phyloP scores from a whole-genome alignment of 2,329 filamentous ascomycete genomes.

The Penicillium sp. region DNA sequence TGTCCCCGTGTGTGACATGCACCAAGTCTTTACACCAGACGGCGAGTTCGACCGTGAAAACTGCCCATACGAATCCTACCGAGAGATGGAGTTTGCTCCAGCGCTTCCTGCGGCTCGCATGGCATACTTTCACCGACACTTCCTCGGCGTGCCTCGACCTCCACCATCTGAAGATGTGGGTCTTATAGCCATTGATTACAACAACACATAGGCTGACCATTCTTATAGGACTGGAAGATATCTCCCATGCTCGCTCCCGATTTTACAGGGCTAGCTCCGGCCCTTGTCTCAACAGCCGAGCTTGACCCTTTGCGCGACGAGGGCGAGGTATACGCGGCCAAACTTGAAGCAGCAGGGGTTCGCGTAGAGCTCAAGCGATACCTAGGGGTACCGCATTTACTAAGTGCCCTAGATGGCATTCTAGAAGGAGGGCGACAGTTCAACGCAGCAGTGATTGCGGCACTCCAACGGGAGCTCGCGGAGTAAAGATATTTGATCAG shows the following conservation, averaged over 20 bases:
- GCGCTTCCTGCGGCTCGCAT: constrained; percentile 39
- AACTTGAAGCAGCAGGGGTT: constrained; percentile 37
- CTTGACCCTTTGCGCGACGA: constrained; percentile 46
- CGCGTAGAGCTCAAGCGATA: constrained; percentile 33
- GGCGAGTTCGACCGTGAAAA: constrained; percentile 36
- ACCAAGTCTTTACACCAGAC: constrained; percentile 36
- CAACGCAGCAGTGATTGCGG: constrained; percentile 30
- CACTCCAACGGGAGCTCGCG: constrained; percentile 25
- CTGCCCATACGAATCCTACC: constrained; percentile 41
- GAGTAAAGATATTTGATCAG: background rate
- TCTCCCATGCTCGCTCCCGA: constrained; percentile 41
- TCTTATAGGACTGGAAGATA: constrained; percentile 41
- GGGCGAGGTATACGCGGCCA: constrained; percentile 41
- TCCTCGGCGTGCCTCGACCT: constrained; percentile 40
- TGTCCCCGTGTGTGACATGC: constrained; percentile 40
- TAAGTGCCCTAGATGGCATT: constrained; percentile 32
- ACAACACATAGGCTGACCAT: constrained; percentile 5
- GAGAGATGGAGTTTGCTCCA: constrained; percentile 40
- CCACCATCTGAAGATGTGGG: constrained; percentile 35
- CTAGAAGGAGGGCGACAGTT: constrained; percentile 30
- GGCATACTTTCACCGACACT: constrained; percentile 42
- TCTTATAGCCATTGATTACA: background rate
- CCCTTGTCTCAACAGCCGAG: constrained; percentile 42
- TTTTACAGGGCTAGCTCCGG: constrained; percentile 39
- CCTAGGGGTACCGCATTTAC: constrained; percentile 37